These are phyloP conservation scores for Chrysanthemum makinoi DNA, from an alignment of 129 eudicot species.

Conservation along the genomic window DNA sequence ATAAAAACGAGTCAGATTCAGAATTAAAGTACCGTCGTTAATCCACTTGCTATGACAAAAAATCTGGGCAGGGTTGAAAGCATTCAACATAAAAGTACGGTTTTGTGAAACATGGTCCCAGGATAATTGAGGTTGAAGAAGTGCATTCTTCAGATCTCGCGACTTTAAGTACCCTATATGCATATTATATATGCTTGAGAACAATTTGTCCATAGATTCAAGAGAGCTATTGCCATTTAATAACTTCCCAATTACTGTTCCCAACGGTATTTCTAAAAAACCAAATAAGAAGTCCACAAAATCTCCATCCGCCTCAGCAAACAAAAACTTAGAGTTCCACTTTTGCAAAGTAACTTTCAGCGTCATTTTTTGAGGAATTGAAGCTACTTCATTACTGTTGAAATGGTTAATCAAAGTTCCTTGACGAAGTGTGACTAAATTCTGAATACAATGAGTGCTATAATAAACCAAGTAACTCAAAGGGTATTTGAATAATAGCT, in stretches of 20 bases:
- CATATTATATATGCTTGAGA: conserved; percentile 14
- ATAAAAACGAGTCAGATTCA: too few species aligned
- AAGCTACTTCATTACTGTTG: neutral
- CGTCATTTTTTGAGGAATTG: neutral
- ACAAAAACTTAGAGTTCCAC: conserved; percentile 28
- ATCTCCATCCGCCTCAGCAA: conserved; percentile 28
- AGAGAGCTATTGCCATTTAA: neutral
- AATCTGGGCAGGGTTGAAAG: neutral
- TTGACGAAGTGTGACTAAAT: neutral
- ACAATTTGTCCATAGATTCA: conserved; percentile 18
- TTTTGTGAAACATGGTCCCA: neutral
- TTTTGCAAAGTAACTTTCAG: conserved; percentile 26
- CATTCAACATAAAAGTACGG: neutral
- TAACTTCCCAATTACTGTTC: conserved; percentile 22
- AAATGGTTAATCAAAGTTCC: neutral
- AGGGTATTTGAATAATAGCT: neutral
- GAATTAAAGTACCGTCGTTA: too few species aligned
- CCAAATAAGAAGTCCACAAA: conserved; percentile 40
- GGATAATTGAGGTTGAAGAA: neutral
- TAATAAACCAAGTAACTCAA: conserved; percentile 12
- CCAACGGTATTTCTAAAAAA: conserved; percentile 34
- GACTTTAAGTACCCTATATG: neutral
- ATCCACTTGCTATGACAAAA: too few species aligned
- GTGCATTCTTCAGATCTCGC: neutral
- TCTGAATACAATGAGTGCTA: neutral